A percentile compares a stretch with the other conserved stretches of the same genome.
Evolutionary conservation across 805 yeast genomes (phyloP).

Genomic region (Wickerhamomyces canadensis): DNA sequence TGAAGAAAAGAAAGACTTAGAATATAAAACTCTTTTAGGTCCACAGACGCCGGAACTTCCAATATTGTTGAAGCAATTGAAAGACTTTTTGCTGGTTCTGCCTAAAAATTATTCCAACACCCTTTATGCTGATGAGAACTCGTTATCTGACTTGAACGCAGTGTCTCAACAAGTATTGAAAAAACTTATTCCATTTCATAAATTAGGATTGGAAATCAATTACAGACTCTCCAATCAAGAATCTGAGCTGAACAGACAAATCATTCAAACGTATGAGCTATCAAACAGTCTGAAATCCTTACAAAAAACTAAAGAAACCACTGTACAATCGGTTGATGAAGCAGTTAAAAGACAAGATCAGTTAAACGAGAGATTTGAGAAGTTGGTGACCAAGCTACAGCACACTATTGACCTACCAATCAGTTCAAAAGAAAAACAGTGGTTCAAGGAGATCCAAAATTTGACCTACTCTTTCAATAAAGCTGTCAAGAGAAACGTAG

Average conservation of each 20-base stretch:
- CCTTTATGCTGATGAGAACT: conserved; percentile 10
- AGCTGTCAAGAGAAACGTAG: conserved; percentile 23
- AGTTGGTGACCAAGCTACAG: conserved; percentile 24
- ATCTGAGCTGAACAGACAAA: conserved; percentile 36
- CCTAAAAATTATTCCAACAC: conserved; percentile 3
- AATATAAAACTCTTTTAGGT: not conserved
- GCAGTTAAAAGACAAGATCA: conserved; percentile 28
- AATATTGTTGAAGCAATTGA: not conserved
- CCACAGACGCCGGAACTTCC: not conserved
- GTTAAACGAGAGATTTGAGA: conserved; percentile 27
- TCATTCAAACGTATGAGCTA: conserved; percentile 24
- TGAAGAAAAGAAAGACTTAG: not conserved
- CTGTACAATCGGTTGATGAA: conserved; percentile 12
- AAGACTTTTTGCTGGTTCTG: conserved; percentile 1
- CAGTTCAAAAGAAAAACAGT: conserved; percentile 35
- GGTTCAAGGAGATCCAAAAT: conserved; percentile 39
- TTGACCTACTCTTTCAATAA: conserved; percentile 28
- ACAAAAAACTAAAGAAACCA: conserved; percentile 10
- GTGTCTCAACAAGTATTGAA: conserved; percentile 17
- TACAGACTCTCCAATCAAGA: conserved; percentile 34
- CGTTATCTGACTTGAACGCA: conserved; percentile 14
- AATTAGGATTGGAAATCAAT: conserved; percentile 31
- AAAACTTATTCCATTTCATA: conserved; percentile 19
- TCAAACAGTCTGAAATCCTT: conserved; percentile 12
- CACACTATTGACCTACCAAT: conserved; percentile 25